These are phyloP conservation scores for Huntiella decipiens DNA, from an alignment of 2,329 filamentous ascomycete species.

Conservation along the genomic window DNA sequence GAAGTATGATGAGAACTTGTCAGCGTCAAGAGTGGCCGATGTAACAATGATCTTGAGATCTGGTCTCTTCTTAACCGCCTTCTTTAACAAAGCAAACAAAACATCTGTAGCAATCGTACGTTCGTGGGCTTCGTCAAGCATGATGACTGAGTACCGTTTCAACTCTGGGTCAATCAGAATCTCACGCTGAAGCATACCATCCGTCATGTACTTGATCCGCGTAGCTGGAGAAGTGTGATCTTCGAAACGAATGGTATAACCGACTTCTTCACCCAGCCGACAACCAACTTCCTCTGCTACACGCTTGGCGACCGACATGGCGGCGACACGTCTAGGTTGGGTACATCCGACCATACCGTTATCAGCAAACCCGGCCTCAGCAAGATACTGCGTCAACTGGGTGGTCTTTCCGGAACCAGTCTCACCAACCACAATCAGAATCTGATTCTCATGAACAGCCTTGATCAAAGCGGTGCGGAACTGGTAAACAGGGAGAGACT, in stretches of 20 bases:
- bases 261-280: conserved; percentile 74
- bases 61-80: conserved; percentile 65
- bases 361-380: conserved; percentile 77
- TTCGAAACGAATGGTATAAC: conserved; percentile 95
- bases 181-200: conserved; percentile 93
- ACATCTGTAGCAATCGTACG: conserved; percentile 92
- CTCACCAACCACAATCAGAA: conserved; percentile 90
- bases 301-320: conserved; percentile 94
- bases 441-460: conserved; percentile 70
- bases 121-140: conserved; percentile 96
- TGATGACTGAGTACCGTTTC: conserved; percentile 83
- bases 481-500: conserved; percentile 71
- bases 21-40: conserved; percentile 85
- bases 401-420: conserved; percentile 97
- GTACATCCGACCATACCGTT: conserved; percentile 87
- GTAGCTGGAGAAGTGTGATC: conserved; percentile 77
- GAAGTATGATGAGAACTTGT: conserved; percentile 95
- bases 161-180: conserved; percentile 82
- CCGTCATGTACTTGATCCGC: conserved; percentile 98
- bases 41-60: conserved; percentile 94
- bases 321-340: conserved; percentile 87
- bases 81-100: conserved; percentile 83
- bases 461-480: conserved; percentile 78
- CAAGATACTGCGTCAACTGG: conserved; percentile 85
- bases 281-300: conserved; percentile 93